Evolutionary conservation across 2,329 filamentous ascomycete genomes (phyloP), one percentile per base, ranked within the genome.

Genomic region (Hypoxylon sp.): DNA sequence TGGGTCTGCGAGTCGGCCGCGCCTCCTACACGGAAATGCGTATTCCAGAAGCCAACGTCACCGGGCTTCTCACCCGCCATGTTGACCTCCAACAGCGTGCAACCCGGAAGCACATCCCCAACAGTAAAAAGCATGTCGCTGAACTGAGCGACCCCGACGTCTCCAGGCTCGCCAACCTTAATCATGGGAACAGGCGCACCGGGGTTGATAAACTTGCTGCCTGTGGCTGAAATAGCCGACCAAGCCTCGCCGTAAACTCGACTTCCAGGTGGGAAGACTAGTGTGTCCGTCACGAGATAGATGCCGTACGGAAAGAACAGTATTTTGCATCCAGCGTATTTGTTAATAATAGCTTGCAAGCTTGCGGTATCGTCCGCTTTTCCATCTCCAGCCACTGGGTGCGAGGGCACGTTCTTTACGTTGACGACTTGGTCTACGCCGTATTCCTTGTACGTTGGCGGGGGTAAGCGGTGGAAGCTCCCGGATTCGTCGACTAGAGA

Each of bases 201-300:
- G 0, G 78, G 75, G 60, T 83, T 77, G 58, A 73, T 79, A 75
- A 85, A 89, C 49, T 78, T 81, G 63, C 70, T 62, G 10, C 87
- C 86, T 3, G 76, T 77, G 2, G 80, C 86, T n/a, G 80, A 83
- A 73, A 85, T 84, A 2, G 80, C 80, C 9, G 86, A 81, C 80
- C 85, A 87, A 4, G 82, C 82, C 75, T 89, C 85, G 19, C 88
- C 88, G 9, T 87, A 80, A 25, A 90, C 82, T 2, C 81, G 80
- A 3, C 85, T 84, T 11, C 84, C 82, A 6, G 80, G 76, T 0
- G 85, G 85, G 32, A 87, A 73, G 19, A 79, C 77, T 19, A 87
- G 74, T 0, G 85, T 86, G 11, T 78, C 75, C 0, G 78, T 81
- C 17, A 86, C 79, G 28, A 82, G 75, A 71, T 86, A 83, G n/a